Base-by-base conservation (phyloP, 2,329 filamentous ascomycete species). In the Scytalidium sp. region DNA sequence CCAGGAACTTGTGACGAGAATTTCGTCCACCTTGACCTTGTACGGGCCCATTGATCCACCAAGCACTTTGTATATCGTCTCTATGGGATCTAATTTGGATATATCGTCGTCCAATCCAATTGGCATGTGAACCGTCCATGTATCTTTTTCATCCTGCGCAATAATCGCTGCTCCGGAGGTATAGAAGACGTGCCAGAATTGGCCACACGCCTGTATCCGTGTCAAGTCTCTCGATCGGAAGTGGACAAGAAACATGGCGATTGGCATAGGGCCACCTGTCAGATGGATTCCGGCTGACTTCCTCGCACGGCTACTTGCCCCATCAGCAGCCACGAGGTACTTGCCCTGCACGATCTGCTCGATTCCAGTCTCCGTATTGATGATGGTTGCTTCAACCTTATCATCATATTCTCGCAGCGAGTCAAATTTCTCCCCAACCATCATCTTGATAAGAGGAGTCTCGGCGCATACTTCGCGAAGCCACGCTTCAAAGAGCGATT, bases 241-340 rank as follows among this genome's bases (percentile, higher is more conserved):
- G 32, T 61, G 57, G 9, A 60, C 46, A 7, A 59, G 29, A 41
- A 56, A 55, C 3, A 57, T 47, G 15, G 8, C 15, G 10, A 43
- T 20, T 43, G 15, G 22, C 41, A 21, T 6, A 2, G 41, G 41
- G 15, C 13, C 64, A 29, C 1, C 54, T 50, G 4, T 54, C 45
- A 53, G 67, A 64, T 2, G 53, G 51, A 3, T 66, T 68, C 55
- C 60, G 67, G 10, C 61, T 67, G 8, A n/a, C 20, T 22, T 19
- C 2, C 43, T 9, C n/a, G 17, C n/a, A 21, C 21, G 68, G 0
- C 74, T 78, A 13, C 70, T 68, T 1, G 75, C 74, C 2, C 77
- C 76, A 29, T 80, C 76, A 2, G 75, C 75, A 1, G 73, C 76
- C 1, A 77, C 67, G 4, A 70, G 69, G 44, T 74, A 80, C 2